These are phyloP conservation scores for Asclepias syriaca DNA, from an alignment of 257 asterid genomes.

Conservation along the genomic window DNA sequence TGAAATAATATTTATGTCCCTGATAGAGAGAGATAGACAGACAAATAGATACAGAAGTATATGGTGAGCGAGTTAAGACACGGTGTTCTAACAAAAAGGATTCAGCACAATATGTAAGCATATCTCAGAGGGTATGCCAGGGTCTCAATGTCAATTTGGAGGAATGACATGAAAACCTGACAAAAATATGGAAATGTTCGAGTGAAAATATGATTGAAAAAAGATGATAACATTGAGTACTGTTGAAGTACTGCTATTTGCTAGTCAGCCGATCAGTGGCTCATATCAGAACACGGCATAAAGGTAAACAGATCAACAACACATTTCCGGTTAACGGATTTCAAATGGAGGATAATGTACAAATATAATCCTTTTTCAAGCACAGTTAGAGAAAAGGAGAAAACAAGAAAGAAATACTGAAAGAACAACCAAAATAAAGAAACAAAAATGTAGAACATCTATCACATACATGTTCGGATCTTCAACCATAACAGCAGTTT, in stretches of 20 bases:
- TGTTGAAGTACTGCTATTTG: neutral
- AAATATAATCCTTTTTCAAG: neutral
- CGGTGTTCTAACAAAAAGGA: neutral
- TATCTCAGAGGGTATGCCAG: neutral
- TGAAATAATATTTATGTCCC: neutral
- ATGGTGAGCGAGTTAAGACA: neutral
- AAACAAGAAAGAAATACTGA: neutral
- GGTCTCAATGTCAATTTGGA: neutral
- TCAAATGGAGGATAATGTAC: neutral
- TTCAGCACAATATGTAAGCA: neutral
- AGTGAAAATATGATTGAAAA: neutral
- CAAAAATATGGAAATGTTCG: neutral
- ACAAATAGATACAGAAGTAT: neutral
- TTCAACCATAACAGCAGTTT: slow-evolving; percentile 96
- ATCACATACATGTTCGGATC: slow-evolving; percentile 80
- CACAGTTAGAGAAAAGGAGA: neutral
- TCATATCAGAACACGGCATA: neutral
- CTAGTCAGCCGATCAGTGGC: neutral
- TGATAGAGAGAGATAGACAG: neutral
- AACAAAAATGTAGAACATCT: neutral
- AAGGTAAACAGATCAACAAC: neutral
- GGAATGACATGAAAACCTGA: neutral
- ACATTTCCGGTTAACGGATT: neutral
- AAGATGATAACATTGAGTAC: neutral
- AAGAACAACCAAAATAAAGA: neutral